Percentiles rank a stretch among this genome's conserved stretches.
phyloP scores from a whole-genome alignment of 805 yeast species.

The Candida tallmaniae region DNA sequence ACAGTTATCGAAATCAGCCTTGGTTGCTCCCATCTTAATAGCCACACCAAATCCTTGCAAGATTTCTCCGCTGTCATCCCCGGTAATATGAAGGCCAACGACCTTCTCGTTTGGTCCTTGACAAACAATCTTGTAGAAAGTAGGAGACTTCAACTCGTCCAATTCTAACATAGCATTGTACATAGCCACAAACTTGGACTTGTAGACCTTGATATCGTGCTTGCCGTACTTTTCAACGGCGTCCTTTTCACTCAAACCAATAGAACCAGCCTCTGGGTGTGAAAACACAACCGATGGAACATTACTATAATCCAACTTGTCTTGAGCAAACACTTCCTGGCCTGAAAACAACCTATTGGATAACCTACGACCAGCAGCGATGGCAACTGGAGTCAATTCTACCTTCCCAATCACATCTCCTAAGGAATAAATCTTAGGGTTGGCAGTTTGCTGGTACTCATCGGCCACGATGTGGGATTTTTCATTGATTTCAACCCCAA shows the following conservation, averaged over 20 bases:
- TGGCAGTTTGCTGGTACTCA: conserved; percentile 80
- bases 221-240: conserved; percentile 79
- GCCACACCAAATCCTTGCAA: conserved; percentile 99
- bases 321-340: conserved; percentile 59
- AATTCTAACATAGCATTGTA: conserved; percentile 75
- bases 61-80: conserved; percentile 87
- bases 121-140: conserved; percentile 77
- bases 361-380: conserved; percentile 94
- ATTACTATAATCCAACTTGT: conserved; percentile 80
- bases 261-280: conserved; percentile 95
- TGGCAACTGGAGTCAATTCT: conserved; percentile 97
- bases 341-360: conserved; percentile 87
- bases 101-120: conserved; percentile 85
- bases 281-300: conserved; percentile 96
- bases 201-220: conserved; percentile 76
- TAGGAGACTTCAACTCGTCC: conserved; percentile 73
- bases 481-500: conserved; percentile 62
- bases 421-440: conserved; percentile 69
- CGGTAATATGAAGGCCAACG: conserved; percentile 91
- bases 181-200: conserved; percentile 84
- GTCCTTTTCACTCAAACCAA: conserved; percentile 78
- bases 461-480: conserved; percentile 70
- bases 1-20: conserved; percentile 88
- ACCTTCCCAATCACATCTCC: conserved; percentile 94
- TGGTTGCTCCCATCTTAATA: conserved; percentile 98